phyloP scores from a whole-genome alignment of 2,329 filamentous ascomycete species.

The Colletotrichum salicis region DNA sequence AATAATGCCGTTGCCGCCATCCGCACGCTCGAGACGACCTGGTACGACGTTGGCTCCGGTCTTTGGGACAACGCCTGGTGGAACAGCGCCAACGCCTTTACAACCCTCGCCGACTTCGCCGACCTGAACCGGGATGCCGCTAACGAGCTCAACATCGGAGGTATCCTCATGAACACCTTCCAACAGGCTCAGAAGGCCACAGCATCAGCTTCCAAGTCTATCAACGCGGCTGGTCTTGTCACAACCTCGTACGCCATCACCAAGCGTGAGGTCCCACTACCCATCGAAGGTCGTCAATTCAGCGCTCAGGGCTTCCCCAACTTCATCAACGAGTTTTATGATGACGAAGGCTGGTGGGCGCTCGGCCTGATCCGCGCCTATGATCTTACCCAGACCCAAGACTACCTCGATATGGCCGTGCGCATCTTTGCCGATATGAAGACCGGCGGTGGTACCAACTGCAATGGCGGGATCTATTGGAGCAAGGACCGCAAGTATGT shows the following conservation, averaged over 20 bases:
- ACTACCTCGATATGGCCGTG: conserved; percentile 65
- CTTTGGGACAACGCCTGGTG: conserved; percentile 77
- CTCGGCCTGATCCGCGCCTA: conserved; percentile 67
- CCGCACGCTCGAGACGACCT: conserved; percentile 61
- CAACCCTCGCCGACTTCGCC: conserved; percentile 67
- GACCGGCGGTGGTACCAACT: conserved; percentile 56
- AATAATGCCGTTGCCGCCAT: conserved; percentile 47
- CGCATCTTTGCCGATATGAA: conserved; percentile 68
- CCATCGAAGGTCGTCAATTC: conserved; percentile 40
- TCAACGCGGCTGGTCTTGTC: conserved; percentile 49
- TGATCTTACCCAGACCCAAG: conserved; percentile 61
- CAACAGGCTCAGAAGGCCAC: conserved; percentile 53
- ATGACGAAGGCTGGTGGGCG: conserved; percentile 74
- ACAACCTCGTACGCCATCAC: conserved; percentile 50
- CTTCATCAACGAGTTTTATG: conserved; percentile 66
- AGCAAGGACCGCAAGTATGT: conserved; percentile 62
- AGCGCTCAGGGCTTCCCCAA: conserved; percentile 44
- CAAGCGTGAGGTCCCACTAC: conserved; percentile 42
- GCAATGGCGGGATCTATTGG: conserved; percentile 68
- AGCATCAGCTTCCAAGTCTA: conserved; percentile 51
- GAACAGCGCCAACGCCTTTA: conserved; percentile 77
- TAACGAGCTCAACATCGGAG: conserved; percentile 51
- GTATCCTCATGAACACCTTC: conserved; percentile 58
- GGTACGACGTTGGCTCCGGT: conserved; percentile 70
- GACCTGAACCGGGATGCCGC: conserved; percentile 46